These are phyloP conservation scores for Dictyostelium purpureum DNA, from an alignment of 78 protist genomes.

Conservation along the genomic window DNA sequence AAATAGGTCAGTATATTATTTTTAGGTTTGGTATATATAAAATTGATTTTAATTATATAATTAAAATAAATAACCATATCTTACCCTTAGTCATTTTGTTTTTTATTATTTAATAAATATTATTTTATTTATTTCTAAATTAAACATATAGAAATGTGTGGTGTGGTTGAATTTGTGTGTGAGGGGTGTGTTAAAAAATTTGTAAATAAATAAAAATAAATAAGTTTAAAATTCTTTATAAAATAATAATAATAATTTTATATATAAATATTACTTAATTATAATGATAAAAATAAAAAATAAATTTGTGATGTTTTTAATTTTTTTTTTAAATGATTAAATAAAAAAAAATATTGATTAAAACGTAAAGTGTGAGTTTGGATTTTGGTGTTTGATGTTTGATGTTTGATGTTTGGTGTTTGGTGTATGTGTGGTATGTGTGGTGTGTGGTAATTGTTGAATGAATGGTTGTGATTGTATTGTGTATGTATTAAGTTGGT, in stretches of 20 bases:
- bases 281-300: no score
- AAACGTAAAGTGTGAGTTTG: background rate
- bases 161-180: background rate
- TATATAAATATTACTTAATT: background rate
- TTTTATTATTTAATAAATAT: background rate
- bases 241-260: background rate
- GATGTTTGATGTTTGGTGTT: background rate
- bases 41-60: no score
- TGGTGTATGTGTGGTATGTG: background rate
- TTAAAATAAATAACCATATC: background rate
- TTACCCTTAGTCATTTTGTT: constrained; percentile 8
- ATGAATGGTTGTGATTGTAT: no score
- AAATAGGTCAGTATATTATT: no score
- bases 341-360: background rate
- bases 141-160: background rate
- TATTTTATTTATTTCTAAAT: no score
- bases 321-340: background rate
- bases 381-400: background rate
- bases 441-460: no score
- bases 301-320: background rate
- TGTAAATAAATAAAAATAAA: no score
- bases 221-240: no score
- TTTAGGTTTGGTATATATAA: no score
- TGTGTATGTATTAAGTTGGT: no score
- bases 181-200: background rate